Base-by-base conservation (phyloP, 2,329 filamentous ascomycete species). In the Hypoxylon rubiginosum region DNA sequence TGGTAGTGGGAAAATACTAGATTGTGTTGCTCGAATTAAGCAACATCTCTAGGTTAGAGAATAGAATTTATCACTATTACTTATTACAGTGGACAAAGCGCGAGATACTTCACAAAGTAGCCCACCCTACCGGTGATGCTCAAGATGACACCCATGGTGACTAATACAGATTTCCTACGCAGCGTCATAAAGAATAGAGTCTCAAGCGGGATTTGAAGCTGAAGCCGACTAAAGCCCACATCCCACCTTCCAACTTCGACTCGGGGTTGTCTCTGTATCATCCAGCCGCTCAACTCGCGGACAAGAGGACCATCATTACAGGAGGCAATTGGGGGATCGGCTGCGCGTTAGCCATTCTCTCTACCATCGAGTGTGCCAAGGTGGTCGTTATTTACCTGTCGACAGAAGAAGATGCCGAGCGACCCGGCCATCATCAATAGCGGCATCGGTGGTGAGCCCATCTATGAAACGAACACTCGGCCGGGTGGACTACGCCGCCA, bases 311-410 rank as follows among this genome's bases (percentile, higher is more conserved):
- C 4, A 0, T 39, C 36, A 11, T 24, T 4, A 24, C 21, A 4
- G 21, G 2, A 4, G 21, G 21, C 4, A 2, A 2, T 24, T 24
- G 2, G 21, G 21, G 4, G 4, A 24, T 4, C 21, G 21, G 21
- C 4, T 24, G 21, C 21, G 4, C 21, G 21, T 24, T 24, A 24
- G 21, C 21, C 21, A 24, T 24, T 4, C 21, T 24, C 4, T n/a
- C 4, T 24, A 24, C 34, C 1, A 36, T 15, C 4, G 11, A 36
- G 91, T 92, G 3, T 87, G 91, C 41, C 2, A 11, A 94, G 77
- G 92, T 91, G 4, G 91, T 91, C 4, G 93, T 95, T 67, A 86
- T 86, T 1, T 92, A 95, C 72, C 83, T 93, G 0, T 88, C 89
- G 0, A 85, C 90, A 43, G 92, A 95, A 43, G 92, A 95, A 77